Conservation (phyloP, 2,329 filamentous ascomycete species). For the Colletotrichum graminicola region DNA sequence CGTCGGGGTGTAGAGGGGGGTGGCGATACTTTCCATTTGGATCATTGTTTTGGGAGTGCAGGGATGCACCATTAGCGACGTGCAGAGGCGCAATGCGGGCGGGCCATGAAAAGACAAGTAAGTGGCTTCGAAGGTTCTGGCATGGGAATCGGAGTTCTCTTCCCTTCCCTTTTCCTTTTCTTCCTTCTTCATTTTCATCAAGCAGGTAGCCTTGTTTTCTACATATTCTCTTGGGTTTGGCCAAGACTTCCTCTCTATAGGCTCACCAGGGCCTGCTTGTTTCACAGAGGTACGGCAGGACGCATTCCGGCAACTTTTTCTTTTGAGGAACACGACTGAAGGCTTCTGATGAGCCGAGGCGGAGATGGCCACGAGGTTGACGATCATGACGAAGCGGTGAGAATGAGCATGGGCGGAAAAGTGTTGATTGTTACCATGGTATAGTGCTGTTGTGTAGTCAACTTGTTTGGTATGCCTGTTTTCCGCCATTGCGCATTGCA, state of each 20-base stretch:
- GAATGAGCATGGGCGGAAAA: slow-evolving; percentile 7
- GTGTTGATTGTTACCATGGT: not conserved
- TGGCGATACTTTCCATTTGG: slow-evolving; percentile 9
- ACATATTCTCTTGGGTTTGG: slow-evolving; percentile 6
- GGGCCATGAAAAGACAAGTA: slow-evolving; percentile 34
- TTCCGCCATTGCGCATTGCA: not conserved
- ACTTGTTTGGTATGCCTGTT: not conserved
- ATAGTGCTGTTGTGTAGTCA: not conserved
- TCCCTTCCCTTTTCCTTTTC: not conserved
- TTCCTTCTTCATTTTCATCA: not conserved
- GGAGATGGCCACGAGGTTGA: slow-evolving; percentile 8
- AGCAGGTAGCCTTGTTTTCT: not conserved
- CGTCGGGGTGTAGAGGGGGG: slow-evolving; percentile 4
- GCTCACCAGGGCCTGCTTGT: slow-evolving; percentile 17
- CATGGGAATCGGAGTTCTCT: slow-evolving; percentile 38
- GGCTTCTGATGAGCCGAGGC: slow-evolving; percentile 1
- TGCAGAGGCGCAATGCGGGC: slow-evolving; percentile 39
- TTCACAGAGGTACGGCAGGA: slow-evolving; percentile 6
- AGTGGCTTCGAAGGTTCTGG: slow-evolving; percentile 32
- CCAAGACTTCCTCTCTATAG: slow-evolving; percentile 7
- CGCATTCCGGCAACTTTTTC: slow-evolving; percentile 3
- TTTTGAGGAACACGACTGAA: slow-evolving; percentile 4
- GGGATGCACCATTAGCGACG: slow-evolving; percentile 26
- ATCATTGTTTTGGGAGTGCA: slow-evolving; percentile 23
- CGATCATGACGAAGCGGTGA: slow-evolving; percentile 22